Conservation (phyloP, 2,329 filamentous ascomycete species). For the Dactylellina sp. region DNA sequence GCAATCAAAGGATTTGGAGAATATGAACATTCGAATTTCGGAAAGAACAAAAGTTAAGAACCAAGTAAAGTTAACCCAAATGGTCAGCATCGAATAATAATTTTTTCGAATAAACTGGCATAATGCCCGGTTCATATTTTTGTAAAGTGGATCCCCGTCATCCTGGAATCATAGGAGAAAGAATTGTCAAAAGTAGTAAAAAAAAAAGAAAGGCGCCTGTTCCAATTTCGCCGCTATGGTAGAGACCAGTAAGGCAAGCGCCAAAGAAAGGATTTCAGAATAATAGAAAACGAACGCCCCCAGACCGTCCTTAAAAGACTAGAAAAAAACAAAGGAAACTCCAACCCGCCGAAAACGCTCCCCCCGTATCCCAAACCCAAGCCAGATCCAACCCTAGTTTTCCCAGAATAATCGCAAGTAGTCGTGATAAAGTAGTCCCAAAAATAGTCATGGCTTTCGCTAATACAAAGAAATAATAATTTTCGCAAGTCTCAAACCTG, state of each 20-base stretch:
- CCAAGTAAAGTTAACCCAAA: conserved; percentile 1
- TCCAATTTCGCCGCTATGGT: conserved; percentile 13
- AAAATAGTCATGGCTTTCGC: conserved; percentile 29
- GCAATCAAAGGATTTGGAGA: not conserved
- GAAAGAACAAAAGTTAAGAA: not conserved
- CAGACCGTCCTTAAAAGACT: not conserved
- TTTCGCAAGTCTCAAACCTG: conserved; percentile 30
- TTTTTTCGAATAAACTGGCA: not conserved
- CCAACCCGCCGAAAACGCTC: conserved; percentile 4
- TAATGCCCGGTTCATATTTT: not conserved
- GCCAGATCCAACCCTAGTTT: conserved; percentile 20
- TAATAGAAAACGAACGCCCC: conserved; percentile 15
- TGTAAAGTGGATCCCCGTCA: not conserved
- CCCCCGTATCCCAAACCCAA: conserved; percentile 17
- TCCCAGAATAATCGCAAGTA: conserved; percentile 8
- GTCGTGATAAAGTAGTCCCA: conserved; percentile 25
- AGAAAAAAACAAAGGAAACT: conserved; percentile 23
- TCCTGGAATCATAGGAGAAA: not conserved
- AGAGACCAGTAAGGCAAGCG: conserved; percentile 7
- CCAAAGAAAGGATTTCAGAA: conserved; percentile 10
- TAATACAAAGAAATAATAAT: conserved; percentile 29
- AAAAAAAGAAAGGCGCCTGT: conserved; percentile 19
- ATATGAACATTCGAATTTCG: conserved; percentile 14
- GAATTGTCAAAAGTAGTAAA: conserved; percentile 5
- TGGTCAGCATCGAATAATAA: not conserved